Evolutionary conservation across 495 filamentous ascomycete species (phyloP).

Genomic region (Xylaria longipes): DNA sequence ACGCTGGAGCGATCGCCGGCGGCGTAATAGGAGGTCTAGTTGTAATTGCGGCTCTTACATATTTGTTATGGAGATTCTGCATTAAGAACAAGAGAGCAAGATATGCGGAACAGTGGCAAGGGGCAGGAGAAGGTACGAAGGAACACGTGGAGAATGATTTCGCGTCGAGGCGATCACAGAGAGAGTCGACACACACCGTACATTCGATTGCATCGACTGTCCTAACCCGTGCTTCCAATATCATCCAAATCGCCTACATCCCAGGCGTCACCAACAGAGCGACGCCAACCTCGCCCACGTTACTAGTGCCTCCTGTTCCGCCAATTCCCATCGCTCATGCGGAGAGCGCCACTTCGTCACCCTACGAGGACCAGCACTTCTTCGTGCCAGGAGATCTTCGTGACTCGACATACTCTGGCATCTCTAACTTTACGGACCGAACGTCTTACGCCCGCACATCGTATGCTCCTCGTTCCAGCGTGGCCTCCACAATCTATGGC

Average conservation of each 20-base stretch:
- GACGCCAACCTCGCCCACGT: slow-evolving; percentile 76
- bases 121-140: slow-evolving; percentile 56
- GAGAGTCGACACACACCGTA: slow-evolving; percentile 84
- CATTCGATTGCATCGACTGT: slow-evolving; percentile 94
- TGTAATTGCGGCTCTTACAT: slow-evolving; percentile 71
- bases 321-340: slow-evolving; percentile 79
- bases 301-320: slow-evolving; percentile 90
- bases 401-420: slow-evolving; percentile 79
- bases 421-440: slow-evolving; percentile 68
- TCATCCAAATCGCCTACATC: slow-evolving; percentile 99
- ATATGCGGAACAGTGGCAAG: slow-evolving; percentile 60
- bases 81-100: slow-evolving; percentile 79
- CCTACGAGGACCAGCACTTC: slow-evolving; percentile 82
- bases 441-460: slow-evolving; percentile 70
- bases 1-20: slow-evolving; percentile 82
- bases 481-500: slow-evolving; percentile 90
- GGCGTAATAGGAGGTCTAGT: slow-evolving; percentile 81
- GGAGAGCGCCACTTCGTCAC: slow-evolving; percentile 60
- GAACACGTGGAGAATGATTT: slow-evolving; percentile 64
- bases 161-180: slow-evolving; percentile 65
- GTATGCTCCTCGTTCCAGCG: slow-evolving; percentile 74
- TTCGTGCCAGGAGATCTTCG: slow-evolving; percentile 93
- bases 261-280: slow-evolving; percentile 96
- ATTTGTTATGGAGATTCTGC: slow-evolving; percentile 84
- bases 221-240: slow-evolving; percentile 93